A percentile compares a stretch with the other conserved stretches of the same genome.
phyloP scores from a whole-genome alignment of 2,329 filamentous ascomycete genomes.

The Beauveria australis region DNA sequence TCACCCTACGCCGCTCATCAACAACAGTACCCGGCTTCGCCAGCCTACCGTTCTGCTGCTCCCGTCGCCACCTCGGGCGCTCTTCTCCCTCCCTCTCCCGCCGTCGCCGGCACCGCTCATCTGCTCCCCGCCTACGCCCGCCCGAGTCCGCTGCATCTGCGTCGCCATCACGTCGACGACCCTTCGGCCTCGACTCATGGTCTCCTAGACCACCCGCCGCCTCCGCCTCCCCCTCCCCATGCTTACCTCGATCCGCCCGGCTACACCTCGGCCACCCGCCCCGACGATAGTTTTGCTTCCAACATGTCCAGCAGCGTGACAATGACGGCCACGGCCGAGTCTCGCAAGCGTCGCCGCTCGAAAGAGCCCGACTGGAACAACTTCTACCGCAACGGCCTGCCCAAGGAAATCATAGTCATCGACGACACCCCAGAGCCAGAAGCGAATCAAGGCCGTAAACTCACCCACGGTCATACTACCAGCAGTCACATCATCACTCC shows the following conservation, averaged over 20 bases:
- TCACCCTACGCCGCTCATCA: conserved; percentile 35
- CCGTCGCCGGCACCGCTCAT: conserved; percentile 18
- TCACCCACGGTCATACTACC: conserved; percentile 25
- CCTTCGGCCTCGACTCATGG: conserved; percentile 26
- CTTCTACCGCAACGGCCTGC: conserved; percentile 77
- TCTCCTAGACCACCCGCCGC: conserved; percentile 22
- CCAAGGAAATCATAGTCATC: conserved; percentile 80
- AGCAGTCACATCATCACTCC: conserved; percentile 22
- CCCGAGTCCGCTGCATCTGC: conserved; percentile 15
- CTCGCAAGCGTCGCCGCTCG: conserved; percentile 47
- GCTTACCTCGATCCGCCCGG: conserved; percentile 4
- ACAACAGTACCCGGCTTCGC: conserved; percentile 21
- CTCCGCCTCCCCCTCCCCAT: conserved; percentile 25
- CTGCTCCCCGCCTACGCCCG: conserved; percentile 13
- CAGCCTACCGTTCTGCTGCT: conserved; percentile 2
- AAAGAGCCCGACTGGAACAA: conserved; percentile 67
- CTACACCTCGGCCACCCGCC: not conserved
- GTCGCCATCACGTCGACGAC: conserved; percentile 20
- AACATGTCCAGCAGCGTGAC: conserved; percentile 14
- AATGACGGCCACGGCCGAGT: conserved; percentile 20
- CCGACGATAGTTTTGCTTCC: conserved; percentile 7
- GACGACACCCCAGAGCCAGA: conserved; percentile 61
- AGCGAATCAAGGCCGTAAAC: conserved; percentile 31
- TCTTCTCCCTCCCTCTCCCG: conserved; percentile 21
- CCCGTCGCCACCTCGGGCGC: conserved; percentile 19